Base-by-base conservation (phyloP, 2,329 filamentous ascomycete species). In the Elsinoe perseae region DNA sequence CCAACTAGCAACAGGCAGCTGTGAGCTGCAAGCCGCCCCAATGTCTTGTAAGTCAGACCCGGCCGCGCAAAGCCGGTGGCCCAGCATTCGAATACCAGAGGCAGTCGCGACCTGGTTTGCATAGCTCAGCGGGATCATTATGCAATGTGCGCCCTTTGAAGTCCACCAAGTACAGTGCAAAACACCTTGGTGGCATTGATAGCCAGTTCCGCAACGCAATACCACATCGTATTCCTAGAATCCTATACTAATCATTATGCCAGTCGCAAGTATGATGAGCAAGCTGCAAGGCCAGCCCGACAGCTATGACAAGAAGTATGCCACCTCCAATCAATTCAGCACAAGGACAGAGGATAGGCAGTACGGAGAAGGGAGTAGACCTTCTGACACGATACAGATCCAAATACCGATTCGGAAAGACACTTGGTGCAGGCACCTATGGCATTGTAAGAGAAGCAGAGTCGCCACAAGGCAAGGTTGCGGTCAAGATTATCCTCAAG, bases 401-500 rank as follows among this genome's bases (percentile, higher is more conserved):
- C 61, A 88, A 86, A 72, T 98, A 98, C 74, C 84, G 80, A 64
- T 95, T 98, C 72, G 93, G 93, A 66, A 84, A 86, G 70, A 97
- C 92, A 21, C 82, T 98, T 58, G 93, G 93, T 68, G 93, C 93
- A 60, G 93, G 93, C 65, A 98, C 93, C 66, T 98, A 98, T 79
- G 93, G 93, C 68, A 95, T 98, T 67, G 93, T 98, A 67, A 84
- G 93, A 65, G 93, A 98, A 75, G 93, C 93, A 59, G 90, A 96
- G 60, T 82, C 88, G 64, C 83, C 86, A 40, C 80, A 81, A 18
- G 89, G 89, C 70, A 87, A 95, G 78, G 91, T 95, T 59, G 93
- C 93, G 38, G 82, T 98, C 73, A 98, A 98, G 80, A 97, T 98
- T 71, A 98, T 98, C 72, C 78, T 97, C 68, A 98, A 98, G 82